Evolutionary conservation across 345 rosid genomes (phyloP), one percentile per base, ranked within the genome.

Genomic region (Gynandropsis gynandra): DNA sequence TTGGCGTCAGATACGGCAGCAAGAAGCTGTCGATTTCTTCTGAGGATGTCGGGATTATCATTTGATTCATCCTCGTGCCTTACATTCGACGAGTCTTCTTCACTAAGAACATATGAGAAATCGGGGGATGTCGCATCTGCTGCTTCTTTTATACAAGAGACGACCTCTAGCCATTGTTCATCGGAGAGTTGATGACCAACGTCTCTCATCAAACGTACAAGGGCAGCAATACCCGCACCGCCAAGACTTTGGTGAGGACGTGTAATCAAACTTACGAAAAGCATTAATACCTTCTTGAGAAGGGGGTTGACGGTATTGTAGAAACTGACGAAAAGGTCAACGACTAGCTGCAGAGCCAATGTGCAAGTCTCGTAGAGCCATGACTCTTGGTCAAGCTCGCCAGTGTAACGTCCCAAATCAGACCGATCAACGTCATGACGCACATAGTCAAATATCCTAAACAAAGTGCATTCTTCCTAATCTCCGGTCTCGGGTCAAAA

Each of bases 351-450:
- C 33, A 88, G 87, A 47, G 97, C 95, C 72, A 88, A 66, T 1
- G 95, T 85, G 74, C 95, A 85, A 32, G 97, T 88, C 81, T 85
- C 97, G 63, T 88, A 88, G 46, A 88, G 82, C 97, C 95, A 88
- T 48, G 92, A 80, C 70, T 88, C 95, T 70, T 85, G 88, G 63
- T 82, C 89, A 42, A 67, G 84, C 64, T 88, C 95, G 39, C 66
- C 79, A 5, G 15, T 34, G 62, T 79, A 77, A 40, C 59, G 62
- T 49, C 55, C 82, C 57, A 74, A 76, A 44, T 67, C 87, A 31
- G 86, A 74, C 46, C 87, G 88, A 62, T 82, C 87, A 69, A 74
- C 82, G 36, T 88, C 86, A 64, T 85, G 87, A 47, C 95, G 73
- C 44, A 85, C 95, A 64, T 82, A 88, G 74, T 88, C 95, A 61